Base-by-base conservation (phyloP, 2,329 filamentous ascomycete species). In the Fusarium redolens region DNA sequence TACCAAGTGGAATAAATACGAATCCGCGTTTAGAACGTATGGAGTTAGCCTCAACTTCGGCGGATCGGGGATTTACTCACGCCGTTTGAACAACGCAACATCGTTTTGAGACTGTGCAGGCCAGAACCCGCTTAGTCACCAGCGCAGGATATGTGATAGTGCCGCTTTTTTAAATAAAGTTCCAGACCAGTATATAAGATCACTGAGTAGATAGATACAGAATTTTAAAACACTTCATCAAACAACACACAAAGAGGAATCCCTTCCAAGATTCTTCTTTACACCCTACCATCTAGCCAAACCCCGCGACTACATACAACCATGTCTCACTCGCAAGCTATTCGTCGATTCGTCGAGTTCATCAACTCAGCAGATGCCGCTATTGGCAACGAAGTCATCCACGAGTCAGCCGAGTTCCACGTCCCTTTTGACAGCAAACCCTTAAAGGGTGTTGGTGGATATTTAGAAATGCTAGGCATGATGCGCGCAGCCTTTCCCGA, bases 161-260 rank as follows among this genome's bases (percentile, higher is more conserved):
- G 4, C 7, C 10, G 7, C 5, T 20, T 8, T 20, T 14, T 20
- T 0, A 14, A 14, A 47, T 14, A 20, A 1, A 47, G 25, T 10
- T 14, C 17, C 14, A 20, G 18, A 14, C 8, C 0, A 10, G 5
- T 47, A 47, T 47, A 47, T 28, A 47, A 47, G 18, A 14, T 28
- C 17, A 28, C 1, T 20, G 1, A 7, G 17, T 28, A 45, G 17
- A 8, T 4, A 45, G 41, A 18, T 18, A 2, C 3, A 0, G 18
- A 15, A 45, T 18, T 18, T 18, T 3, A 5, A 44, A 18, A 18
- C 4, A 1, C 4, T 18, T 13, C 18, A 18, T 8, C 13, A 1
- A 10, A 20, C 4, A 28, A 4, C 5, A 14, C 5, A 20, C 0
- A 47, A 47, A 28, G 12, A 45, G 4, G 13, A 9, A 28, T 4